A percentile compares a stretch with the other conserved stretches of the same genome.
phyloP scores from a whole-genome alignment of 2,329 filamentous ascomycete species.

The Beauveria bassiana region DNA sequence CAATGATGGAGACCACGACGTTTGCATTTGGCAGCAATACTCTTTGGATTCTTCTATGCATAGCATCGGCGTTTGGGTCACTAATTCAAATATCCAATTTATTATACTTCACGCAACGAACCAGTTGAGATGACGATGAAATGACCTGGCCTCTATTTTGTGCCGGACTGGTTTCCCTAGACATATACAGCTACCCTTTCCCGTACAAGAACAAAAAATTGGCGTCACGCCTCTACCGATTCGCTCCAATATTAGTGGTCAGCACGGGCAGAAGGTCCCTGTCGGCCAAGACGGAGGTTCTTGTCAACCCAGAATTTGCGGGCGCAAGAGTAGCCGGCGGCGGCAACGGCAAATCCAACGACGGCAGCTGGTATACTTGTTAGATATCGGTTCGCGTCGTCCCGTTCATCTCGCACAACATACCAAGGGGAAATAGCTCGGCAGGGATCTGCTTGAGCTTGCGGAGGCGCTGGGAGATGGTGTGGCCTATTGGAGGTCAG shows the following conservation, averaged over 20 bases:
- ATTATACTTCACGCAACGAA: background rate
- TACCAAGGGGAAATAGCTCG: constrained; percentile 93
- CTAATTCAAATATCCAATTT: constrained; percentile 10
- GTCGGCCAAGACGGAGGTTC: constrained; percentile 79
- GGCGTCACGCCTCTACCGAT: constrained; percentile 10
- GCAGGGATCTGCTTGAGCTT: constrained; percentile 83
- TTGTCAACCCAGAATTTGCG: constrained; percentile 85
- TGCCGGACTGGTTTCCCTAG: constrained; percentile 11
- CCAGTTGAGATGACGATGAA: background rate
- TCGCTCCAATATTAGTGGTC: constrained; percentile 26
- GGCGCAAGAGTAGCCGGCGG: constrained; percentile 72
- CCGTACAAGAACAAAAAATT: constrained; percentile 15
- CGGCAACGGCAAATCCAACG: constrained; percentile 73
- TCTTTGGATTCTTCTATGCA: constrained; percentile 21
- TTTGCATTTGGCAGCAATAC: background rate
- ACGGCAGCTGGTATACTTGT: constrained; percentile 58
- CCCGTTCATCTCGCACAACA: constrained; percentile 13
- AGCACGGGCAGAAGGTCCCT: constrained; percentile 40
- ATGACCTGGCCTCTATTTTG: constrained; percentile 13
- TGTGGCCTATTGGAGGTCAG: constrained; percentile 61
- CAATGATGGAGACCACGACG: constrained; percentile 38
- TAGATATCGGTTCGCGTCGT: background rate
- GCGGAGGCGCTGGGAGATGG: constrained; percentile 89
- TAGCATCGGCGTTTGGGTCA: constrained; percentile 38
- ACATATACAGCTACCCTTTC: constrained; percentile 13